phyloP scores from a whole-genome alignment of 2,329 filamentous ascomycete genomes.

The Claviceps citrina region DNA sequence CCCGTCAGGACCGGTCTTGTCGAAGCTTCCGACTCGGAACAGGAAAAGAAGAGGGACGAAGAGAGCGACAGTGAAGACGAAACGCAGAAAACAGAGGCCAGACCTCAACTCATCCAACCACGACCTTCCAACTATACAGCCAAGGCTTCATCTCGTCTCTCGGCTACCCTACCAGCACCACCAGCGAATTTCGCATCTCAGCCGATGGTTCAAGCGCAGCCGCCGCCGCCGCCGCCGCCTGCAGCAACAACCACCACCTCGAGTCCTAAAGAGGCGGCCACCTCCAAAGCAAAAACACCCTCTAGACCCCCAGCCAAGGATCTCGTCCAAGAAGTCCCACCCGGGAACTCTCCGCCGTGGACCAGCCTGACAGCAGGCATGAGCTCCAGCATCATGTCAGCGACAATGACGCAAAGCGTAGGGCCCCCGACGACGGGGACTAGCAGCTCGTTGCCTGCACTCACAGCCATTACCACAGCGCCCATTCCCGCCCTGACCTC shows the following conservation, averaged over 20 bases:
- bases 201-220: neutral
- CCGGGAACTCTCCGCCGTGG: neutral
- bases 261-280: too few relatives aligned
- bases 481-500: slow-evolving; percentile 3
- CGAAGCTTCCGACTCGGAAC: neutral
- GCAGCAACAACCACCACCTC: too few relatives aligned
- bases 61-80: too few relatives aligned
- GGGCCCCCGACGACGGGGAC: neutral
- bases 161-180: too few relatives aligned
- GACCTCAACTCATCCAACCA: too few relatives aligned
- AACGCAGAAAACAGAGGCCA: too few relatives aligned
- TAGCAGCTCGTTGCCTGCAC: neutral
- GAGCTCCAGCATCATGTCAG: neutral
- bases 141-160: too few relatives aligned
- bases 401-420: neutral
- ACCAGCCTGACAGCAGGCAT: neutral
- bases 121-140: too few relatives aligned
- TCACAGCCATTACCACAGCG: slow-evolving; percentile 1
- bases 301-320: neutral
- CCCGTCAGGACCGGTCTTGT: neutral
- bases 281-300: neutral
- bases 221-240: neutral
- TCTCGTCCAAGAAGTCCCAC: neutral
- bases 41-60: neutral
- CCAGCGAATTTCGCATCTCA: too few relatives aligned